Percentiles rank a stretch among this genome's conserved stretches.
Conservation (phyloP, 345 rosid species). For the Microcos paniculata region DNA sequence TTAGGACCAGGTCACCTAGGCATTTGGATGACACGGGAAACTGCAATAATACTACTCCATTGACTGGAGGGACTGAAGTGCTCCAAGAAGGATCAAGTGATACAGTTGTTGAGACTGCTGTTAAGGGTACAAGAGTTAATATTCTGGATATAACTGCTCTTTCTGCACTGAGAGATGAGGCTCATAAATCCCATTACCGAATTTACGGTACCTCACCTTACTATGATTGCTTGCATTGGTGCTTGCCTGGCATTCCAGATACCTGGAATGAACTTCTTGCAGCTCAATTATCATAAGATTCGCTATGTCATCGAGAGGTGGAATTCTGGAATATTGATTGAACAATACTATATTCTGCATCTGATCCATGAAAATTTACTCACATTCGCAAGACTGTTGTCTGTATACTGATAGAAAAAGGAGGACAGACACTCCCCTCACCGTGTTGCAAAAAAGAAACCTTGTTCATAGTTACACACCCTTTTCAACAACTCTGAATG, state of each 20-base stretch:
- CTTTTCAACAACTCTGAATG: too few relatives aligned
- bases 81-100: constrained; percentile 62
- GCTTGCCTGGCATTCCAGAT: constrained; percentile 75
- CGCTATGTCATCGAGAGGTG: neutral
- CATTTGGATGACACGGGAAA: constrained; percentile 75
- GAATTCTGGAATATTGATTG: neutral
- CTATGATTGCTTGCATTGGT: constrained; percentile 77
- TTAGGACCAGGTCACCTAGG: constrained; percentile 70
- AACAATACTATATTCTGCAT: neutral
- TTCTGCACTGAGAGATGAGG: constrained; percentile 71
- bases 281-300: constrained; percentile 29
- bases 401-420: neutral
- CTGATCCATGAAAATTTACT: neutral
- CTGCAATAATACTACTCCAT: constrained; percentile 67
- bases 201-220: constrained; percentile 41
- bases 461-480: too few relatives aligned
- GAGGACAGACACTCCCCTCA: neutral
- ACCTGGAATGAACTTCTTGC: constrained; percentile 67
- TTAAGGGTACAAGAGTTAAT: constrained; percentile 61
- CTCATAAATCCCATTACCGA: constrained; percentile 65
- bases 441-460: too few relatives aligned
- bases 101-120: constrained; percentile 49
- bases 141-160: constrained; percentile 66
- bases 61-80: constrained; percentile 65
- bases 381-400: neutral